These are phyloP conservation scores for Sicyos baderoa DNA, from an alignment of 306 rosid genomes.

Conservation along the genomic window DNA sequence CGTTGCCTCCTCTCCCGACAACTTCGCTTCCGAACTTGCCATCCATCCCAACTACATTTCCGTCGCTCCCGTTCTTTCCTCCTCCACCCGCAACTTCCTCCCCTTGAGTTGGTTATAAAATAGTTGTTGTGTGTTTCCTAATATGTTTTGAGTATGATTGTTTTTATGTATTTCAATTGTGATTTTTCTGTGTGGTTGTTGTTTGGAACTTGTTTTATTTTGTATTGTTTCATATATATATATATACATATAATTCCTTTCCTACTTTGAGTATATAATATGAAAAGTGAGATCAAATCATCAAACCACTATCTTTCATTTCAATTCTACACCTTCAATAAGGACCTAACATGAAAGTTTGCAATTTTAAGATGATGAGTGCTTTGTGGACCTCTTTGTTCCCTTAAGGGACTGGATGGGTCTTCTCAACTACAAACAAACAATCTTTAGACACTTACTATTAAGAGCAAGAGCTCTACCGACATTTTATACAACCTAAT, in stretches of 20 bases:
- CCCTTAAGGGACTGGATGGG: too few relatives aligned
- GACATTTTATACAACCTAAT: too few relatives aligned
- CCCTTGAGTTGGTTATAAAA: slow-evolving; percentile 16
- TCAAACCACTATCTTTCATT: not conserved
- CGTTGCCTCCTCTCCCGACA: slow-evolving; percentile 1
- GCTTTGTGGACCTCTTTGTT: not conserved
- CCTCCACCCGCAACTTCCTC: slow-evolving; percentile 22
- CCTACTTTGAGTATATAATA: too few relatives aligned
- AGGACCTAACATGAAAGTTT: too few relatives aligned
- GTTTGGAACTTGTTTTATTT: not conserved
- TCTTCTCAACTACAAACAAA: too few relatives aligned
- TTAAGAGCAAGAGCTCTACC: too few relatives aligned
- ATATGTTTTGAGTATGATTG: not conserved
- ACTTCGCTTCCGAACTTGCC: slow-evolving; percentile 10
- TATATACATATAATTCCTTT: too few relatives aligned
- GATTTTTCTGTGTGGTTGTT: not conserved
- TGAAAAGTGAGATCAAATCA: not conserved
- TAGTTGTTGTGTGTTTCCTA: not conserved
- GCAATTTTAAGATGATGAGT: not conserved
- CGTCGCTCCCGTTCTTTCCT: slow-evolving; percentile 14
- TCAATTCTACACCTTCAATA: not conserved
- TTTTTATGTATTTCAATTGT: not conserved
- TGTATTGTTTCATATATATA: not conserved
- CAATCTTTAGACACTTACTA: too few relatives aligned
- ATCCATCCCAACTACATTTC: slow-evolving; percentile 3